Evolutionary conservation across 2,329 filamentous ascomycete genomes (phyloP).

Genomic region (Microcyclosporella mali): DNA sequence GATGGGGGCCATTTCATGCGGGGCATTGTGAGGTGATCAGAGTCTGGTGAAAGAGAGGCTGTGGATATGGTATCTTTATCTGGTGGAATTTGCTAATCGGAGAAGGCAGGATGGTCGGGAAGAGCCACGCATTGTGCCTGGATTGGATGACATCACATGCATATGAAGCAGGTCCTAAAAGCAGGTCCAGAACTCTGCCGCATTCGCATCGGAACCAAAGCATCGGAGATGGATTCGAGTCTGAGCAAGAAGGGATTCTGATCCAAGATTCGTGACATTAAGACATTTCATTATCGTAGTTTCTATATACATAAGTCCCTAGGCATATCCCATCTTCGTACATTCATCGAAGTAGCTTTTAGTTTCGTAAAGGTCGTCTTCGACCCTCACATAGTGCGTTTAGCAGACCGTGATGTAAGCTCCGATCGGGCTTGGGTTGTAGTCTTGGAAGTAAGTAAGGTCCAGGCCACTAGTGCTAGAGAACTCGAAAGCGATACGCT

Average conservation of each 20-base stretch:
- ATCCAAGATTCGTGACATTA: too few relatives aligned
- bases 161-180: neutral
- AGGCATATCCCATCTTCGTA: too few relatives aligned
- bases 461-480: constrained; percentile 10
- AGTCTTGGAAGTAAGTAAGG: constrained; percentile 13
- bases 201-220: too few relatives aligned
- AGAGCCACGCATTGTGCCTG: neutral
- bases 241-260: too few relatives aligned
- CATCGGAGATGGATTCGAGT: too few relatives aligned
- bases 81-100: neutral
- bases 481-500: constrained; percentile 10
- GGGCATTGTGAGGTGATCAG: neutral
- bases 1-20: constrained; percentile 4
- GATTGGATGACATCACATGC: neutral
- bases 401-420: constrained; percentile 26
- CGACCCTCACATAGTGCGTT: too few relatives aligned
- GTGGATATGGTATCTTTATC: neutral
- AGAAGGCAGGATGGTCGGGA: neutral
- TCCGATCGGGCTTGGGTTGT: constrained; percentile 21
- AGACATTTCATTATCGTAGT: too few relatives aligned
- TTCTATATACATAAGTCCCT: too few relatives aligned
- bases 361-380: too few relatives aligned
- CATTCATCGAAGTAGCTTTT: too few relatives aligned
- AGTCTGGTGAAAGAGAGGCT: neutral
- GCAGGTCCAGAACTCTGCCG: too few relatives aligned